A percentile compares a stretch with the other conserved stretches of the same genome.
Evolutionary conservation across 2,329 filamentous ascomycete genomes (phyloP).

Genomic region (Fusarium sp.): DNA sequence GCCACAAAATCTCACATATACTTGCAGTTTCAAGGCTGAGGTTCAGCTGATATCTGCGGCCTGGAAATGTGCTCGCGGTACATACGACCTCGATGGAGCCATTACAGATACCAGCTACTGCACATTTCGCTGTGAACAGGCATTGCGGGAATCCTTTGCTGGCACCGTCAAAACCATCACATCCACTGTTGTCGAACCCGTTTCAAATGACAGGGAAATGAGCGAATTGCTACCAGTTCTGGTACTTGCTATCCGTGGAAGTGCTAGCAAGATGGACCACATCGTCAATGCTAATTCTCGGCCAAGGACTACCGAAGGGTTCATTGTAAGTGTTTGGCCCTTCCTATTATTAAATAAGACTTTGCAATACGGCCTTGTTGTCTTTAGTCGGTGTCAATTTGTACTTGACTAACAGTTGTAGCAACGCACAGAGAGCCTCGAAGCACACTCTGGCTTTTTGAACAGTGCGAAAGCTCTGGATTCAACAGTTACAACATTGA

Average conservation of each 20-base stretch:
- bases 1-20: not conserved
- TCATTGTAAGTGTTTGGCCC: slow-evolving; percentile 31
- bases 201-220: not conserved
- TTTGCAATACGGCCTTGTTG: not conserved
- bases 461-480: slow-evolving; percentile 33
- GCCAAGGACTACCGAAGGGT: slow-evolving; percentile 11
- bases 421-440: slow-evolving; percentile 4
- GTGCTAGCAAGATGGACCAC: slow-evolving; percentile 44
- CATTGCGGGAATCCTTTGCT: slow-evolving; percentile 18
- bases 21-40: slow-evolving; percentile 21
- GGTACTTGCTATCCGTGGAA: slow-evolving; percentile 40
- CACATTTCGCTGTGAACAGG: slow-evolving; percentile 21
- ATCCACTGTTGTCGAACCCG: slow-evolving; percentile 27
- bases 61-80: slow-evolving; percentile 37
- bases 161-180: slow-evolving; percentile 35
- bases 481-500: slow-evolving; percentile 7
- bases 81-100: slow-evolving; percentile 23
- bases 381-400: fast-evolving
- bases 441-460: slow-evolving; percentile 40
- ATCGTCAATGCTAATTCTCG: slow-evolving; percentile 36
- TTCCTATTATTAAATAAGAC: not conserved
- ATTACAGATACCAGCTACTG: slow-evolving; percentile 25
- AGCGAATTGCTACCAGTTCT: slow-evolving; percentile 26
- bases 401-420: not conserved
- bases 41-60: slow-evolving; percentile 37